Percentiles rank a stretch among this genome's conserved stretches.
phyloP scores from a whole-genome alignment of 192 early-diverging fungal genomes.

The Rhizoclosmatium globosum region DNA sequence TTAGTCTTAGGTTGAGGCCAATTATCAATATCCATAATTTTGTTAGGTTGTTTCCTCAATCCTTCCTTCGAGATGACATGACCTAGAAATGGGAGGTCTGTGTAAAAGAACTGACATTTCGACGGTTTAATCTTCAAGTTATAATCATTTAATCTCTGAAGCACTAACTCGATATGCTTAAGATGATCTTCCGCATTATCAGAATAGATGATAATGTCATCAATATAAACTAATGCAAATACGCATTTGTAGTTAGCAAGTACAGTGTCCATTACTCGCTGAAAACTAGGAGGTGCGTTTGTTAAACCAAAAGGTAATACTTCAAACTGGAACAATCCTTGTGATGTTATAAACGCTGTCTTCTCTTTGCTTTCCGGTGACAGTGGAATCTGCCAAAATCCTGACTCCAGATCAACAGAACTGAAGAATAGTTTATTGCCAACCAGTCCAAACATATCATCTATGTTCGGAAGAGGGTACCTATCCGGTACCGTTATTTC shows the following conservation, averaged over 20 bases:
- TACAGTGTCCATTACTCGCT: constrained; percentile 47
- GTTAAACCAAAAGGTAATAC: constrained; percentile 52
- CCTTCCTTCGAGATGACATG: constrained; percentile 49
- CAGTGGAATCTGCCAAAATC: constrained; percentile 47
- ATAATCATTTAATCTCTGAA: constrained; percentile 39
- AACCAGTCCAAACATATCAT: constrained; percentile 42
- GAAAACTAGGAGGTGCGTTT: constrained; percentile 50
- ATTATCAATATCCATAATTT: constrained; percentile 37
- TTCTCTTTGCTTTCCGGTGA: constrained; percentile 27
- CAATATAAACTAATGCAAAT: constrained; percentile 49
- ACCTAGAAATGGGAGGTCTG: constrained; percentile 45
- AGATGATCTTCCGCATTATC: constrained; percentile 45
- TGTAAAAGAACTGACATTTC: constrained; percentile 45
- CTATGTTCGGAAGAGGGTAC: constrained; percentile 61
- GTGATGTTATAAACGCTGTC: constrained; percentile 36
- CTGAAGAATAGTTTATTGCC: constrained; percentile 23
- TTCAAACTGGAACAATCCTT: constrained; percentile 49
- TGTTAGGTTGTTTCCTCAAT: constrained; percentile 32
- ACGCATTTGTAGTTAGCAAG: constrained; percentile 38
- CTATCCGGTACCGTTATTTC: constrained; percentile 48
- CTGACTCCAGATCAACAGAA: constrained; percentile 53
- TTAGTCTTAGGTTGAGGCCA: constrained; percentile 31
- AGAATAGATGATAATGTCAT: constrained; percentile 54
- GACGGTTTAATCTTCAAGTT: constrained; percentile 45
- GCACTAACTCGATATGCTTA: constrained; percentile 33